Base-by-base conservation (phyloP, 1,139 yeast species). In the Candida sanyaensis region DNA sequence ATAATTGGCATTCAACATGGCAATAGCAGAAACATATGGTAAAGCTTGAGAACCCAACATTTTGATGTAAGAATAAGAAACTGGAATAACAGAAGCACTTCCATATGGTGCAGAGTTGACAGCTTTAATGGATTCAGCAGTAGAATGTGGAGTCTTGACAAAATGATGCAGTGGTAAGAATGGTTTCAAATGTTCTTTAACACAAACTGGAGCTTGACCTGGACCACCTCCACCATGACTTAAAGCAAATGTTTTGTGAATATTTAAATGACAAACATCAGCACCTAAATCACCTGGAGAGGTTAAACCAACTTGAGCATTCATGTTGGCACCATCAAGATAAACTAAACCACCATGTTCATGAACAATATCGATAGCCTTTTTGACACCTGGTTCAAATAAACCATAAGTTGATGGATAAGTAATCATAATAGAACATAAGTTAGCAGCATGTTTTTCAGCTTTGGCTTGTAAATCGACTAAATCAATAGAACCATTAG, bases 161-260 rank as follows among this genome's bases (percentile, higher is more conserved):
- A 86, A 74, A 37, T 81, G 78, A 68, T 93, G 97, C 32, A 77
- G 75, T 48, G 99, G 99, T 61, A 93, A 78, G 71, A 84, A 91
- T 49, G 92, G 91, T 44, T 79, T 80, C 62, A 93, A 76, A 66
- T 91, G 97, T 50, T 78, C 73, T 61, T 86, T 87, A 54, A 92
- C 98, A 78, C 98, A 91, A 52, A 93, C 95, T 50, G 99, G 98
- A 9, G 97, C 99, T 64, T 92, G 96, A 61, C 98, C 99, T 40
- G 99, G 99, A 43, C 99, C 99, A 66, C 99, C 99, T 63, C 99
- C 99, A 62, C 99, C 99, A 66, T 93, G 99, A 52, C 97, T 96
- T 64, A 93, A 91, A 43, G 98, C 93, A 75, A 93, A 93, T 1
- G 99, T 93, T 74, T 93, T 93, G 77, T 93, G 99, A 64, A 93